Evolutionary conservation across 805 yeast species (phyloP).

Genomic region (Lipomyces spencermartinsiae): DNA sequence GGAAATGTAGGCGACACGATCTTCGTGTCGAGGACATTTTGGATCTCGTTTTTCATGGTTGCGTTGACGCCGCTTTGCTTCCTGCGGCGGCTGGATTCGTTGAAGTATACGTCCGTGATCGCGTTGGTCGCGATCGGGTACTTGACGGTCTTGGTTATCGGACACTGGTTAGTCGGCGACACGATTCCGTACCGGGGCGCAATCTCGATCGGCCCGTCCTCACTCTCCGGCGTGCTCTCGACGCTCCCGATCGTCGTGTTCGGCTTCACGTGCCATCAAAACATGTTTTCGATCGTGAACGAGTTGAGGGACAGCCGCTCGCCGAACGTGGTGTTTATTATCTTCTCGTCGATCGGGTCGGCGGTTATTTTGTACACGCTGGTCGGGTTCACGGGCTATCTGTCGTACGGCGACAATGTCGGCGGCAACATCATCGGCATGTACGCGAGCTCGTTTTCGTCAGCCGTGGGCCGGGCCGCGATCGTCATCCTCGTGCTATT

Average conservation of each 20-base stretch:
- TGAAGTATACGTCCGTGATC: constrained; percentile 82
- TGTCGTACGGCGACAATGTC: constrained; percentile 83
- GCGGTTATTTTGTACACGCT: constrained; percentile 68
- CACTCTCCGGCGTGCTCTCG: constrained; percentile 56
- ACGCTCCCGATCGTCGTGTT: constrained; percentile 91
- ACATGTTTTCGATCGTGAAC: constrained; percentile 87
- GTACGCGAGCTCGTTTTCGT: constrained; percentile 68
- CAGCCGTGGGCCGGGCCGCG: constrained; percentile 79
- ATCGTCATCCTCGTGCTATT: constrained; percentile 80
- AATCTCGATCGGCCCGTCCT: constrained; percentile 57
- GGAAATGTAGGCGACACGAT: constrained; percentile 15
- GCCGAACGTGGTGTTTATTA: constrained; percentile 55
- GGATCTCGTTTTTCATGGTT: constrained; percentile 56
- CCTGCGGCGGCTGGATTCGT: constrained; percentile 75
- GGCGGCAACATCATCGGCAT: constrained; percentile 79
- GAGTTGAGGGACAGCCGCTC: constrained; percentile 69
- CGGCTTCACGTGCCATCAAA: constrained; percentile 96
- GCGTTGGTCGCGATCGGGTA: constrained; percentile 84
- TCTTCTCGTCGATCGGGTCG: constrained; percentile 59
- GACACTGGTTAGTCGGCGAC: constrained; percentile 69
- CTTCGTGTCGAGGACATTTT: constrained; percentile 49
- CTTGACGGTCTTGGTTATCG: constrained; percentile 71
- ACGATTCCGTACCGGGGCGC: constrained; percentile 58
- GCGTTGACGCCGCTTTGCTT: constrained; percentile 70
- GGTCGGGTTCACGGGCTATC: constrained; percentile 83